These are phyloP conservation scores for Albifimbria verrucaria DNA, from an alignment of 2,329 filamentous ascomycete species.

Conservation along the genomic window DNA sequence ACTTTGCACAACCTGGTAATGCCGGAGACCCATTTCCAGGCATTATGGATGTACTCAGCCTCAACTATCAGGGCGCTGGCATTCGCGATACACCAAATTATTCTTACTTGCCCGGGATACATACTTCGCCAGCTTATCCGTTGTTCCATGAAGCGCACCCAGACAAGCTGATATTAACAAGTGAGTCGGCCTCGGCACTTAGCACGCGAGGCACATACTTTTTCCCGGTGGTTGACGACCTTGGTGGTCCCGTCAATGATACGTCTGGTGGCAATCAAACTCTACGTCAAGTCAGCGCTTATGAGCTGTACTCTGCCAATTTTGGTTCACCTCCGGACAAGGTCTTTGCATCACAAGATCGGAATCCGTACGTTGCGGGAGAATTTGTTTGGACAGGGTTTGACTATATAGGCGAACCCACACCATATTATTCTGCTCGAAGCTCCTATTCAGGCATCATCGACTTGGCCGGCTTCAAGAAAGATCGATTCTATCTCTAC, in stretches of 20 bases:
- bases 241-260: slow-evolving; percentile 33
- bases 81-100: slow-evolving; percentile 27
- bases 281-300: slow-evolving; percentile 39
- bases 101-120: slow-evolving; percentile 24
- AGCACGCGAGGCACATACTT: slow-evolving; percentile 50
- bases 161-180: slow-evolving; percentile 42
- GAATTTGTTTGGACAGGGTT: slow-evolving; percentile 52
- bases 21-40: slow-evolving; percentile 31
- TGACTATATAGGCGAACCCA: slow-evolving; percentile 49
- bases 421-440: slow-evolving; percentile 42
- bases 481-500: slow-evolving; percentile 54
- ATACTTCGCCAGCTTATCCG: slow-evolving; percentile 29
- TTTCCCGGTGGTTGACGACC: slow-evolving; percentile 44
- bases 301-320: slow-evolving; percentile 46
- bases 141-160: slow-evolving; percentile 42
- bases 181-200: slow-evolving; percentile 41
- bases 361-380: slow-evolving; percentile 46
- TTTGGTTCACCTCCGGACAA: slow-evolving; percentile 51
- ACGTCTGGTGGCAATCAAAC: slow-evolving; percentile 35
- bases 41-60: slow-evolving; percentile 43
- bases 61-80: slow-evolving; percentile 57
- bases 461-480: slow-evolving; percentile 54
- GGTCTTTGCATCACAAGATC: slow-evolving; percentile 47
- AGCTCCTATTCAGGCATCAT: slow-evolving; percentile 56
- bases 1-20: slow-evolving; percentile 34